Percentiles rank a stretch among this genome's conserved stretches.
Evolutionary conservation across 179 eudicot species (phyloP).

Genomic region (Silene noctiflora): DNA sequence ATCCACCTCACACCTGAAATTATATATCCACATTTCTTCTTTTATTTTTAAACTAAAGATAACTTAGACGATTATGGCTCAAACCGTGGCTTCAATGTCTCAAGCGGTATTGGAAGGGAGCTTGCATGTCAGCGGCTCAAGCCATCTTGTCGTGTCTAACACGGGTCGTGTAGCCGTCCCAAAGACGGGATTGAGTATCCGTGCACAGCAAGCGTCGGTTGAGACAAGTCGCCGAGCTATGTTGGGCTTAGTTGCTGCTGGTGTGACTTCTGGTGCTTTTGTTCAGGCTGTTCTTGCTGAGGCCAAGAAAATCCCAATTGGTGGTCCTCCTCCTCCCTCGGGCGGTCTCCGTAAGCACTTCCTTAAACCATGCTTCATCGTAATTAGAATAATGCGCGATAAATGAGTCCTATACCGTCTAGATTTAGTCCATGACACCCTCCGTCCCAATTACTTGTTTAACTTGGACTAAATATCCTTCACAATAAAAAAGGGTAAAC

Average conservation of each 20-base stretch:
- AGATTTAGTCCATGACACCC: neutral
- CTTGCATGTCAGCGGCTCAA: slow-evolving; percentile 56
- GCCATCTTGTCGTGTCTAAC: slow-evolving; percentile 37
- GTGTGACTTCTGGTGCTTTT: slow-evolving; percentile 61
- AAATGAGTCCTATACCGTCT: neutral
- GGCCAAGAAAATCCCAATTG: slow-evolving; percentile 65
- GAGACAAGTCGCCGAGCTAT: slow-evolving; percentile 71
- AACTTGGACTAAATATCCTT: too few species aligned
- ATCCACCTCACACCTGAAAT: slow-evolving; percentile 32
- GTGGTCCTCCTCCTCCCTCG: slow-evolving; percentile 91
- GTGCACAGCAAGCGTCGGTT: slow-evolving; percentile 49
- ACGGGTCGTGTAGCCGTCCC: slow-evolving; percentile 34
- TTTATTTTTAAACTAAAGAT: neutral
- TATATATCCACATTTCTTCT: slow-evolving; percentile 30
- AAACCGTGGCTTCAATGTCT: slow-evolving; percentile 92
- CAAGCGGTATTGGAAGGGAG: slow-evolving; percentile 73
- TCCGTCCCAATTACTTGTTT: too few species aligned
- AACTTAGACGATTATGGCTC: slow-evolving; percentile 39
- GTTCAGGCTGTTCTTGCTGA: slow-evolving; percentile 73
- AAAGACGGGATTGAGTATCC: slow-evolving; percentile 35
- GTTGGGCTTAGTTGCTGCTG: slow-evolving; percentile 70
- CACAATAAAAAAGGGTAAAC: too few species aligned
- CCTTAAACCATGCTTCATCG: neutral
- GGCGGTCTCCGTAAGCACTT: slow-evolving; percentile 82
- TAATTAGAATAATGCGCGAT: neutral